phyloP scores from a whole-genome alignment of 2,329 filamentous ascomycete genomes.

The Cytospora schulzeri region DNA sequence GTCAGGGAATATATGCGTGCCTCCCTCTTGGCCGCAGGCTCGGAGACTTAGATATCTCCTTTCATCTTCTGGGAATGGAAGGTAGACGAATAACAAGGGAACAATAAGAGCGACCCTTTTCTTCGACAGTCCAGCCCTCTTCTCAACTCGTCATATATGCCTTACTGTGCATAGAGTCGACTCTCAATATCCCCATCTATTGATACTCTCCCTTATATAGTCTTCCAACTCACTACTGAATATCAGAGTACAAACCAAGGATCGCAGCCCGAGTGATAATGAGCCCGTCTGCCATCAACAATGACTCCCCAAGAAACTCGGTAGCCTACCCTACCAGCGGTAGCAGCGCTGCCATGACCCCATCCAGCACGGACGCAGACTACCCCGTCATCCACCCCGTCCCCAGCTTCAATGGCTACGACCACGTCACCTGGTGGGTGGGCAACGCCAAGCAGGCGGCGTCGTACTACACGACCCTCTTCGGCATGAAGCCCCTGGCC shows the following conservation, averaged over 20 bases:
- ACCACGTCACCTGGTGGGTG: conserved; percentile 94
- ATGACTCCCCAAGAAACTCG: conserved; percentile 50
- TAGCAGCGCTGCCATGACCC: conserved; percentile 37
- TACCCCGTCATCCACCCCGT: conserved; percentile 54
- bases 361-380: conserved; percentile 49
- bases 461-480: conserved; percentile 81
- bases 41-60: neutral
- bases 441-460: conserved; percentile 96
- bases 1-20: conserved; percentile 19
- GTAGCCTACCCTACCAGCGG: conserved; percentile 38
- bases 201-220: neutral
- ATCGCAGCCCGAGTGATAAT: conserved; percentile 43
- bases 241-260: conserved; percentile 4
- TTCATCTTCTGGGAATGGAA: neutral
- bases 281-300: conserved; percentile 59
- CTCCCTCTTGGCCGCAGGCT: conserved; percentile 7
- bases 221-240: neutral
- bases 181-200: neutral
- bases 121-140: neutral
- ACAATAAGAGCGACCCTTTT: neutral
- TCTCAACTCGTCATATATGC: neutral
- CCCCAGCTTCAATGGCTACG: conserved; percentile 76
- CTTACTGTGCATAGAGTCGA: conserved; percentile 2
- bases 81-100: neutral
- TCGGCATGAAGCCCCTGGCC: conserved; percentile 82